Percentiles rank a stretch among this genome's conserved stretches.
These are phyloP conservation scores for Calocera cornea DNA, from an alignment of 768 basidiomycete genomes.

Conservation along the genomic window DNA sequence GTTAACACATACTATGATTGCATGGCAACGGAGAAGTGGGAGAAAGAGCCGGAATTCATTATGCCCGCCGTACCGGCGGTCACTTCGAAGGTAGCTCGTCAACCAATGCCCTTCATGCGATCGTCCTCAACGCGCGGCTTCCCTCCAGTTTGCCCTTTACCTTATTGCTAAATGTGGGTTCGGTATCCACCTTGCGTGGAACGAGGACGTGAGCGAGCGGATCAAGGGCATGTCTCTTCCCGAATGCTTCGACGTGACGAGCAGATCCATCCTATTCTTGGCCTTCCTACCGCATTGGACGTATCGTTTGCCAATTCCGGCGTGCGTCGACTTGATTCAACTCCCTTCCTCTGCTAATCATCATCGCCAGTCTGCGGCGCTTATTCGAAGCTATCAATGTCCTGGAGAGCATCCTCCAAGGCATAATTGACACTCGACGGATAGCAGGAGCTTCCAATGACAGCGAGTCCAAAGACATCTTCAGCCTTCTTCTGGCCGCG, in stretches of 20 bases:
- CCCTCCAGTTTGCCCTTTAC: conserved; percentile 5
- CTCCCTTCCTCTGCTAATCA: neutral
- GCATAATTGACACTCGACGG: neutral
- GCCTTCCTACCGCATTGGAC: neutral
- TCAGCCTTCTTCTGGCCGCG: neutral
- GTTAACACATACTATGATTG: neutral
- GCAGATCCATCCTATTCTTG: neutral
- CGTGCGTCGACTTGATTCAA: neutral
- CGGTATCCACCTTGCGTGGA: neutral
- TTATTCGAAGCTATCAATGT: neutral
- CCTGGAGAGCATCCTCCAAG: neutral
- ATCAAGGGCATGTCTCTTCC: neutral
- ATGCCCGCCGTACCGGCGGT: neutral
- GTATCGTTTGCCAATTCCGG: neutral
- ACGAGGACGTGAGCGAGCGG: neutral
- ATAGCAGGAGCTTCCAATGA: neutral
- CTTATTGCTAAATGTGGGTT: neutral
- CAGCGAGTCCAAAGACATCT: neutral
- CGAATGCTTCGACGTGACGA: neutral
- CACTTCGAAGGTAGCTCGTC: neutral
- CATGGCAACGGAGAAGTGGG: neutral
- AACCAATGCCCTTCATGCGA: neutral
- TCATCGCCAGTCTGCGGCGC: neutral
- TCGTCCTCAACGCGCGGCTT: neutral
- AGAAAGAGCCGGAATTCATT: neutral